These are phyloP conservation scores for Apiotrichum porosum DNA, from an alignment of 1,284 basidiomycete genomes.

Conservation along the genomic window DNA sequence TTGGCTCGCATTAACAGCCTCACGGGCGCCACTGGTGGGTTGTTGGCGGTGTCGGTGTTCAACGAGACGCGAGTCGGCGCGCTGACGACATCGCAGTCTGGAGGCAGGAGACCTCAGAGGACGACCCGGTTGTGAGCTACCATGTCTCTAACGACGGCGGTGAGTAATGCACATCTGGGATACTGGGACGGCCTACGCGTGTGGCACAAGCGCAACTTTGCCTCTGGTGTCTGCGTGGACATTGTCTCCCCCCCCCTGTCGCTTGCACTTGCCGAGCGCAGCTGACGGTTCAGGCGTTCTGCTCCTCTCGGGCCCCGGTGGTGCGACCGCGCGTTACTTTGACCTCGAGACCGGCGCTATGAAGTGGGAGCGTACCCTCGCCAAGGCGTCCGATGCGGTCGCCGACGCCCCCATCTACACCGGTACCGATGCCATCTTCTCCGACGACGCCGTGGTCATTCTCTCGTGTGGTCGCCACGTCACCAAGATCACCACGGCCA, in stretches of 20 bases:
- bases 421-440: constrained; percentile 52
- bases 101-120: constrained; percentile 23
- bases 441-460: constrained; percentile 27
- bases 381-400: not conserved
- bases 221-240: no score
- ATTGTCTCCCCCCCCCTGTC: no score
- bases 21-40: constrained; percentile 6
- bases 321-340: constrained; percentile 65
- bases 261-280: no score
- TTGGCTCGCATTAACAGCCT: constrained; percentile 69
- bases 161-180: no score
- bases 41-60: not conserved
- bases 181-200: no score
- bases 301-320: constrained; percentile 69
- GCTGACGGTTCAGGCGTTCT: constrained; percentile 55
- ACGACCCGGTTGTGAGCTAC: constrained; percentile 68
- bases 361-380: constrained; percentile 57
- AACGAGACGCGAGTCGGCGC: not conserved
- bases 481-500: constrained; percentile 23
- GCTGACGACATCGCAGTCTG: constrained; percentile 50
- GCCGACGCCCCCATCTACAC: constrained; percentile 35
- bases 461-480: constrained; percentile 37
- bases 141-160: constrained; percentile 60
- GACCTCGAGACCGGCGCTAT: constrained; percentile 63
- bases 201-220: not conserved